Conservation (phyloP, 1,284 basidiomycete species). For the Mycena sp. region DNA sequence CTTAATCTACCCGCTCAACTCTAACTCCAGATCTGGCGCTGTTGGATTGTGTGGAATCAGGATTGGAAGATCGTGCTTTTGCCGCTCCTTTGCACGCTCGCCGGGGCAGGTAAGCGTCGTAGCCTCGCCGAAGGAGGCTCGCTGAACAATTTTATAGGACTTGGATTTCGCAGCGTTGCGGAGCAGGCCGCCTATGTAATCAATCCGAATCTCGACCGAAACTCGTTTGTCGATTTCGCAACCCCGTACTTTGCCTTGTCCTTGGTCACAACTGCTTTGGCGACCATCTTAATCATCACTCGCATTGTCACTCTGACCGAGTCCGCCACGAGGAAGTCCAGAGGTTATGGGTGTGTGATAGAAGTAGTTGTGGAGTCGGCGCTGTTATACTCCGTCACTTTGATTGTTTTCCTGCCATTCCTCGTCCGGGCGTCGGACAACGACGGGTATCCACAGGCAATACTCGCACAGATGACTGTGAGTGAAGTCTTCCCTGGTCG, state of each 20-base stretch:
- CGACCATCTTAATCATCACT: constrained; percentile 2
- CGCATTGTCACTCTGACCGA: constrained; percentile 5
- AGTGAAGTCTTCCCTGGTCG: background rate
- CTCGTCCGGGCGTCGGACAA: background rate
- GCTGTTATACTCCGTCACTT: background rate
- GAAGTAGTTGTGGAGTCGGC: constrained; percentile 19
- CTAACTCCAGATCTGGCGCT: constrained; percentile 9
- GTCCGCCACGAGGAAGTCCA: background rate
- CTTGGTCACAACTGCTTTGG: background rate
- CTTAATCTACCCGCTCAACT: background rate
- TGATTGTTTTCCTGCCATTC: constrained; percentile 5
- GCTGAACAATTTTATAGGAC: background rate
- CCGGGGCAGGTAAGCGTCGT: constrained; percentile 6
- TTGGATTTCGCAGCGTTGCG: background rate
- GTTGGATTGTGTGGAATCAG: constrained; percentile 15
- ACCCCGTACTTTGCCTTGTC: constrained; percentile 11
- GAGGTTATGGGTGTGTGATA: constrained; percentile 2
- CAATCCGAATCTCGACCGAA: background rate
- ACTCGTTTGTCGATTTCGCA: background rate
- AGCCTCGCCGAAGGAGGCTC: background rate
- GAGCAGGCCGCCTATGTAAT: background rate
- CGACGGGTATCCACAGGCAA: constrained; percentile 2
- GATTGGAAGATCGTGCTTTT: constrained; percentile 4
- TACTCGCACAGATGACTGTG: constrained; percentile 4
- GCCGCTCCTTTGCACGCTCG: constrained; percentile 4